Evolutionary conservation across 306 rosid genomes (phyloP), one percentile per base, ranked within the genome.

Genomic region (Prunus salicina): DNA sequence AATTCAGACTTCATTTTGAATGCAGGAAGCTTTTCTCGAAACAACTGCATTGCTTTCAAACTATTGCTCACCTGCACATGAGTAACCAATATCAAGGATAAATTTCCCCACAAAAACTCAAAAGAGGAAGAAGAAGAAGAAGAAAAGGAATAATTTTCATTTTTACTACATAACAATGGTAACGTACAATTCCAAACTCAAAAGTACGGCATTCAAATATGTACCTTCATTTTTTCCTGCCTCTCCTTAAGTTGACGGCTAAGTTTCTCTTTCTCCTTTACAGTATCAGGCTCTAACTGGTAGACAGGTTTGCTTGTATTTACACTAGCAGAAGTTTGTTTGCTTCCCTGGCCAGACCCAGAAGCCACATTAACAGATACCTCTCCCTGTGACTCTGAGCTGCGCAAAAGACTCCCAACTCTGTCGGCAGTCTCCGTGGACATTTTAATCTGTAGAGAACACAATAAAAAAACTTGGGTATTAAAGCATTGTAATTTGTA

Each of bases 11-110:
- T 94, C 96, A 90, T 79, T 77, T 86, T 88, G 86, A 82, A 89
- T 20, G 98, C 95, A 63, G 97, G 98, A 78, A 94, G 97, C 64
- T 84, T 89, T 89, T 92, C 95, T 75, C 92, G 86, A 73, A 94
- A 94, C 56, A 85, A 80, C 80, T 72, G 87, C 88, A 92, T 92
- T 82, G 84, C 88, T 84, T 79, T 89, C 71, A 86, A 74, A 81
- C 85, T 69, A 83, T 80, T 86, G 67, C 90, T 85, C 70, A 77
- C 82, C 98, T 94, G 83, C 74, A 73, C 55, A 76, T 51, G 69
- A 74, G 76, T 53, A 81, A 68, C 11, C 45, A 65, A 24, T 24
- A 16, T 16, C 27, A 61, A 16, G 13, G 65, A 76, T 64, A 71
- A 77, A 22, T 25, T 24, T 68, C 30, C 70, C 52, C 60, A 65